Conservation (phyloP, 345 rosid genomes). For the Pistacia vera region DNA sequence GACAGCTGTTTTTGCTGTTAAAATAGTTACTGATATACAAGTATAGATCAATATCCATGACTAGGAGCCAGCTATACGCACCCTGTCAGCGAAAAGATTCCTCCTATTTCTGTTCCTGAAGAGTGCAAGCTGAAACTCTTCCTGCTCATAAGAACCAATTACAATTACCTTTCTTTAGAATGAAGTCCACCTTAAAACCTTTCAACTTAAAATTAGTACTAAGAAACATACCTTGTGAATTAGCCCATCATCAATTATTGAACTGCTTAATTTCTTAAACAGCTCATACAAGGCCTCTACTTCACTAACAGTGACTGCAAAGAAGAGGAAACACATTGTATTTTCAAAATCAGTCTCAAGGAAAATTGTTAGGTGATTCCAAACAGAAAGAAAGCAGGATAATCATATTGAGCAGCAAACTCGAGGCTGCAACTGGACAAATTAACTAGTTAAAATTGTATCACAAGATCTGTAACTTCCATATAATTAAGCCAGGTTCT, state of each 20-base stretch:
- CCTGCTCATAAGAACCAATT: conserved; percentile 43
- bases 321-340: neutral
- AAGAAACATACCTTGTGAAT: conserved; percentile 75
- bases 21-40: no score
- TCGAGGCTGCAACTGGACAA: neutral
- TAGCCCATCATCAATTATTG: conserved; percentile 77
- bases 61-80: conserved; percentile 21
- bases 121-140: conserved; percentile 92
- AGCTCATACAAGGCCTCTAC: conserved; percentile 84
- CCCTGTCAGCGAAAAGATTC: conserved; percentile 96
- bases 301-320: conserved; percentile 76
- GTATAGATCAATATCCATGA: neutral
- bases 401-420: neutral
- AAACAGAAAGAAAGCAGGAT: neutral
- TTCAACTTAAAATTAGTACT: neutral
- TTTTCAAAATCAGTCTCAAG: neutral
- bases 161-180: neutral
- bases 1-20: neutral
- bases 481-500: neutral
- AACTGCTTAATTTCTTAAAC: conserved; percentile 83
- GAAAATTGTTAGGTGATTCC: neutral
- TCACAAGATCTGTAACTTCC: neutral
- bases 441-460: neutral
- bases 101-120: conserved; percentile 70
- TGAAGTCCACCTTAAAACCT: no score